These are phyloP conservation scores for Entonaema liquescens DNA, from an alignment of 495 filamentous ascomycete species.

Conservation along the genomic window DNA sequence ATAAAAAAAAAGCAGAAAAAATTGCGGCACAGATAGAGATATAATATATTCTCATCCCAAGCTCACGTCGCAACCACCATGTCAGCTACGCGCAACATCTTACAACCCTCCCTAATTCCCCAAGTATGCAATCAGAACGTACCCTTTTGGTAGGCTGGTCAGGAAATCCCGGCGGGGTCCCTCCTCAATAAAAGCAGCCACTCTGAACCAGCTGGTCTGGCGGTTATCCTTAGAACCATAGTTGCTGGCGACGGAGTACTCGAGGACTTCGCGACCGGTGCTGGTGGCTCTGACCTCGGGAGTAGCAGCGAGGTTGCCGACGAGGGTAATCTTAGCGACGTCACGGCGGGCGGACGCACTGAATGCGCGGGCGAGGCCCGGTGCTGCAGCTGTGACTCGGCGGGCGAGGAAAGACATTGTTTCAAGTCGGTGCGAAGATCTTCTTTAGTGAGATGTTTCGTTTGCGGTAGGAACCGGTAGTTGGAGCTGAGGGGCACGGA, in stretches of 20 bases:
- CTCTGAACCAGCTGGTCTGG: conserved; percentile 78
- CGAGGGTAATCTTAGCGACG: conserved; percentile 71
- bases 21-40: neutral
- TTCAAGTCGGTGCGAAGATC: neutral
- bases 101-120: neutral
- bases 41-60: neutral
- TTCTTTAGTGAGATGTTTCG: neutral
- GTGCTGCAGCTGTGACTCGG: conserved; percentile 50
- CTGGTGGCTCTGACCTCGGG: conserved; percentile 74
- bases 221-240: conserved; percentile 67
- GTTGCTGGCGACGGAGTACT: conserved; percentile 70
- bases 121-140: conserved; percentile 45
- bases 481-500: neutral
- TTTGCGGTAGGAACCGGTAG: neutral
- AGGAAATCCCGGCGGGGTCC: conserved; percentile 72
- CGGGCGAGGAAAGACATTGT: conserved; percentile 51
- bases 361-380: conserved; percentile 60
- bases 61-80: neutral
- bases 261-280: conserved; percentile 72
- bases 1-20: neutral
- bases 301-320: conserved; percentile 74
- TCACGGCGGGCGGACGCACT: conserved; percentile 65
- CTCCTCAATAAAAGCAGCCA: conserved; percentile 69
- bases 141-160: conserved; percentile 79
- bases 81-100: neutral